These are phyloP conservation scores for Thecamonas trahens DNA, from an alignment of 78 protist genomes.

Conservation along the genomic window DNA sequence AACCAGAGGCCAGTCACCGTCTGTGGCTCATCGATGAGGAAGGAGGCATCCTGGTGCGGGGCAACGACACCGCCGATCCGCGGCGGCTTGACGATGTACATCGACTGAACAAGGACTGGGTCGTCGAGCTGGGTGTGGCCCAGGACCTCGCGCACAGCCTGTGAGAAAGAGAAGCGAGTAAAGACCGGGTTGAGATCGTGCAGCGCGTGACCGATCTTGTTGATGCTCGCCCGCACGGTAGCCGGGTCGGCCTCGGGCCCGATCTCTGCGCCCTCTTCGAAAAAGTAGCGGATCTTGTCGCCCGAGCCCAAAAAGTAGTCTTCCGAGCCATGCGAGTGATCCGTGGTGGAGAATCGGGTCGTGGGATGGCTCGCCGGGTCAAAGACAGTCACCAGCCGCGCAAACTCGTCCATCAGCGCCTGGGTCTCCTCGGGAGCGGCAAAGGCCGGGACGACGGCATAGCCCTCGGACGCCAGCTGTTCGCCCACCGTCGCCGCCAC, in stretches of 20 bases:
- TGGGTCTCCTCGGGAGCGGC: neutral
- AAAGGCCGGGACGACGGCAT: neutral
- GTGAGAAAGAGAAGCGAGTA: neutral
- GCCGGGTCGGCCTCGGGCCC: neutral
- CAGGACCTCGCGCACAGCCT: neutral
- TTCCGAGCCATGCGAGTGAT: neutral
- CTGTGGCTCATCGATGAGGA: neutral
- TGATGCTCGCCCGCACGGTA: neutral
- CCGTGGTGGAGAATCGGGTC: neutral
- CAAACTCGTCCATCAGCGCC: neutral
- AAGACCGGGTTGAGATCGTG: neutral
- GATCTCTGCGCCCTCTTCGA: neutral
- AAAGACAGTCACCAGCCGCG: neutral
- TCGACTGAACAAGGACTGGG: neutral
- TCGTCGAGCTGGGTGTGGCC: neutral
- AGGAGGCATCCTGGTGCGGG: slow-evolving; percentile 1
- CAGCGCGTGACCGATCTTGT: neutral
- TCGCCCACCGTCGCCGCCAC: no score
- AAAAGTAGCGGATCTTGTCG: slow-evolving; percentile 2
- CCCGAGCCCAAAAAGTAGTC: neutral
- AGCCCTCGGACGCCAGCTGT: neutral
- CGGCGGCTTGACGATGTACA: slow-evolving; percentile 8
- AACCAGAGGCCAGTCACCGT: neutral
- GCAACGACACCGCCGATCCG: neutral
- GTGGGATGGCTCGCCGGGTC: neutral